Percentiles rank a stretch among this genome's conserved stretches.
These are phyloP conservation scores for Stenogyne calaminthoides DNA, from an alignment of 305 asterid species.

Conservation along the genomic window DNA sequence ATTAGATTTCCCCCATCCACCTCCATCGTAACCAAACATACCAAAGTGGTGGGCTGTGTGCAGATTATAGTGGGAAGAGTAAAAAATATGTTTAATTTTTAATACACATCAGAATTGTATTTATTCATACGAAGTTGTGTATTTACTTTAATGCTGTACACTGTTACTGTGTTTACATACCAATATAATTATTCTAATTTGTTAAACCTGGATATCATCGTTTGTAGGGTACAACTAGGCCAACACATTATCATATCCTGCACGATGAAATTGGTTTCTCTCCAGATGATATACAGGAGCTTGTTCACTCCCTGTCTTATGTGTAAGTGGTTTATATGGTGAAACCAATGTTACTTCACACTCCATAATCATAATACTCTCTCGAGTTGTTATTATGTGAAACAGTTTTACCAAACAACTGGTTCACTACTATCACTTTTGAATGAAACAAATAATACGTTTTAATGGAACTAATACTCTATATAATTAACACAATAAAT, in stretches of 20 bases:
- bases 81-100: neutral
- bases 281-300: constrained; percentile 84
- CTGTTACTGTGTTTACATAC: neutral
- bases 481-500: no score
- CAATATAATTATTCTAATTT: neutral
- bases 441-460: no score
- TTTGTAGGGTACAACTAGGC: constrained; percentile 83
- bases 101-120: neutral
- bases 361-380: neutral
- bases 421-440: no score
- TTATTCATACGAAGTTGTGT: neutral
- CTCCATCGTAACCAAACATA: no score
- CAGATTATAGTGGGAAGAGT: no score
- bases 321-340: constrained; percentile 56
- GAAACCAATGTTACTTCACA: neutral
- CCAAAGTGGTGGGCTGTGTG: no score
- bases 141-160: neutral
- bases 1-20: no score
- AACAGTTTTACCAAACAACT: no score
- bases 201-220: neutral
- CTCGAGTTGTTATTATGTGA: neutral
- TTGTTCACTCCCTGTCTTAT: constrained; percentile 81
- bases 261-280: constrained; percentile 75
- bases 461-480: no score
- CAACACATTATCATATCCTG: constrained; percentile 87